Percentiles rank a stretch among this genome's conserved stretches.
Conservation (phyloP, 2,329 filamentous ascomycete genomes). For the Penicillium sp. region DNA sequence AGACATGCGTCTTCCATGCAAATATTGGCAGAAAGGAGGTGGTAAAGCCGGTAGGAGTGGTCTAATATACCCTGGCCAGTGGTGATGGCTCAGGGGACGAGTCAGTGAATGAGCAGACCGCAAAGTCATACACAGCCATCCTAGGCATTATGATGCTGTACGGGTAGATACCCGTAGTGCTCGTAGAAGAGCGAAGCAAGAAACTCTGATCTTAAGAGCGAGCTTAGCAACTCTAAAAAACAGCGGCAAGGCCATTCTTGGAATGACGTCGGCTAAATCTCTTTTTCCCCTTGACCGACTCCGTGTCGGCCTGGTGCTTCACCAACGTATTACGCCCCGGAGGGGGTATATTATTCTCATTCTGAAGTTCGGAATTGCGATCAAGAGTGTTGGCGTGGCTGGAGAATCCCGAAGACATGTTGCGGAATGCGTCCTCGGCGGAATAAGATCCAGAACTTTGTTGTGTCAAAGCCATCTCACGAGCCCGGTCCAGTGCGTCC, state of each 20-base stretch:
- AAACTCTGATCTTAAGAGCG: background rate
- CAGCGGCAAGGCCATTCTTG: constrained; percentile 87
- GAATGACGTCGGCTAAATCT: constrained; percentile 89
- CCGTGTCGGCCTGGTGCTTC: constrained; percentile 50
- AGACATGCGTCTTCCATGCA: constrained; percentile 8
- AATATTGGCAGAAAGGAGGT: background rate
- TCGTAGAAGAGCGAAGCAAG: background rate
- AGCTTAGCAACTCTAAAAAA: constrained; percentile 59
- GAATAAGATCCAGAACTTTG: constrained; percentile 66
- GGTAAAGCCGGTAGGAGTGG: background rate
- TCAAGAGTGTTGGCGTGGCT: constrained; percentile 57
- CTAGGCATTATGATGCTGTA: background rate
- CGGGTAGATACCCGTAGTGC: background rate
- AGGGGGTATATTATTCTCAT: constrained; percentile 35
- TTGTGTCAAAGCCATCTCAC: constrained; percentile 78
- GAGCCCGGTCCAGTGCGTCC: constrained; percentile 80
- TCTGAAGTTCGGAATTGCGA: constrained; percentile 40
- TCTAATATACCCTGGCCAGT: background rate
- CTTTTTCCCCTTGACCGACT: constrained; percentile 60
- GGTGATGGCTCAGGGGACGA: background rate
- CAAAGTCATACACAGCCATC: background rate
- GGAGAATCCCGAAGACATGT: constrained; percentile 70
- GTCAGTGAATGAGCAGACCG: background rate
- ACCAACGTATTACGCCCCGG: constrained; percentile 47
- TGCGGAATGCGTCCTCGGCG: constrained; percentile 65